A percentile compares a stretch with the other conserved stretches of the same genome.
Conservation (phyloP, 2,329 filamentous ascomycete genomes). For the Neoascochyta sp. region DNA sequence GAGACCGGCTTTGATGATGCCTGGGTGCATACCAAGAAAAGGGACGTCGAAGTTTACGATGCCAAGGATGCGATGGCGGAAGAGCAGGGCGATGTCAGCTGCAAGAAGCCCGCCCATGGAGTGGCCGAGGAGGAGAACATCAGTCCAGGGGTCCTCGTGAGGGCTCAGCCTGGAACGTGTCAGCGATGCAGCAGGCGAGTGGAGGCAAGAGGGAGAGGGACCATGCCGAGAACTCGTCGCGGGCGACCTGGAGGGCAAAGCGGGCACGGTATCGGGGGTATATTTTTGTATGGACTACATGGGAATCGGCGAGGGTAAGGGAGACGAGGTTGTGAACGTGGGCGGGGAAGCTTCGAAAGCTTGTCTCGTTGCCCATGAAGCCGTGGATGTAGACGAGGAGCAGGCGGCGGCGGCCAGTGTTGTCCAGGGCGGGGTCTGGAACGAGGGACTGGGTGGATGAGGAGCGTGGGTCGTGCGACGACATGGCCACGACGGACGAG, state of each 20-base stretch:
- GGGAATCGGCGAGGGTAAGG: slow-evolving; percentile 63
- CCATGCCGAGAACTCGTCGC: slow-evolving; percentile 80
- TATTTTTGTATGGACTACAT: slow-evolving; percentile 81
- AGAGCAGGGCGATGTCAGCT: slow-evolving; percentile 72
- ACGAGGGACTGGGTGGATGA: slow-evolving; percentile 47
- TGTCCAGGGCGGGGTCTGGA: slow-evolving; percentile 32
- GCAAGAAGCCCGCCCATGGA: slow-evolving; percentile 85
- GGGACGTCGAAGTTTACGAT: slow-evolving; percentile 81
- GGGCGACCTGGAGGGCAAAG: slow-evolving; percentile 66
- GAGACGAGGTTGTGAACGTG: slow-evolving; percentile 76
- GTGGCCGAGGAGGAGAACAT: slow-evolving; percentile 80
- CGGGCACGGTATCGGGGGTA: slow-evolving; percentile 78
- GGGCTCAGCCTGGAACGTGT: slow-evolving; percentile 60
- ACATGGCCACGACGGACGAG: slow-evolving; percentile 23
- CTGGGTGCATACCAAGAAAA: slow-evolving; percentile 83
- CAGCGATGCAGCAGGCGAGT: slow-evolving; percentile 1
- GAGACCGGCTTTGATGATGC: slow-evolving; percentile 77
- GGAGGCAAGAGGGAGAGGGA: slow-evolving; percentile 19
- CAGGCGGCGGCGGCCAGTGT: slow-evolving; percentile 51
- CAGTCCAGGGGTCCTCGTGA: slow-evolving; percentile 69
- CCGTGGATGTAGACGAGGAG: slow-evolving; percentile 84
- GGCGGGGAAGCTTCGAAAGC: slow-evolving; percentile 81
- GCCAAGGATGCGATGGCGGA: slow-evolving; percentile 74
- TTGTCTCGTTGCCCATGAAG: slow-evolving; percentile 84
- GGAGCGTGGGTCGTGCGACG: slow-evolving; percentile 42